Percentiles rank a stretch among this genome's conserved stretches.
These are phyloP conservation scores for Prosopis cineraria DNA, from an alignment of 306 rosid genomes.

Conservation along the genomic window DNA sequence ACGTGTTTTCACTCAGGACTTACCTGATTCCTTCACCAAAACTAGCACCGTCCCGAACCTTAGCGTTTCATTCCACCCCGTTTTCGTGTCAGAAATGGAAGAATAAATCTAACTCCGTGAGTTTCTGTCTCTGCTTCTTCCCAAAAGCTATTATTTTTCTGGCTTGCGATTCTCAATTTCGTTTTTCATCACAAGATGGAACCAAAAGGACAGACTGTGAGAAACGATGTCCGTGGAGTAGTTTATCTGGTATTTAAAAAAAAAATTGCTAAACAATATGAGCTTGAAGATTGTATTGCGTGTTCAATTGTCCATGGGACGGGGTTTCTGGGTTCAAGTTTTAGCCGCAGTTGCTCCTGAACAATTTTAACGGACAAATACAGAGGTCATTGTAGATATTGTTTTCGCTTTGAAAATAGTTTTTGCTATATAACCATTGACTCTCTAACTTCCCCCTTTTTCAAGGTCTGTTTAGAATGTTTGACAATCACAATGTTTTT, in stretches of 20 bases:
- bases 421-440: background rate
- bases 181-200: background rate
- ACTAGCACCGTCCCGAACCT: slow-evolving; percentile 15
- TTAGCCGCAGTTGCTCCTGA: background rate
- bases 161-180: background rate
- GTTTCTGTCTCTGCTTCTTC: slow-evolving; percentile 12
- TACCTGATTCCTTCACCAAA: slow-evolving; percentile 37
- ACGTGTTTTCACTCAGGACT: slow-evolving; percentile 43
- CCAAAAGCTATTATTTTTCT: background rate
- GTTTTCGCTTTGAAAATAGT: slow-evolving; percentile 13
- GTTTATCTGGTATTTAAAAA: background rate
- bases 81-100: slow-evolving; percentile 52
- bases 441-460: background rate
- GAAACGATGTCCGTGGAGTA: background rate
- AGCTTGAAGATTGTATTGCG: background rate
- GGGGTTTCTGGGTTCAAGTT: background rate
- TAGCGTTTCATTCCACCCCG: slow-evolving; percentile 70
- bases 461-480: slow-evolving; percentile 1
- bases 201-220: background rate
- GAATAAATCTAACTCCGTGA: slow-evolving; percentile 58
- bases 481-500: slow-evolving; percentile 26
- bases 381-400: background rate
- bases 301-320: background rate
- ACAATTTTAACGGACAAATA: background rate
- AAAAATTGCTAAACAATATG: background rate